Evolutionary conservation across 768 basidiomycete species (phyloP), one percentile per base, ranked within the genome.

Genomic region (Pholiota microspora): DNA sequence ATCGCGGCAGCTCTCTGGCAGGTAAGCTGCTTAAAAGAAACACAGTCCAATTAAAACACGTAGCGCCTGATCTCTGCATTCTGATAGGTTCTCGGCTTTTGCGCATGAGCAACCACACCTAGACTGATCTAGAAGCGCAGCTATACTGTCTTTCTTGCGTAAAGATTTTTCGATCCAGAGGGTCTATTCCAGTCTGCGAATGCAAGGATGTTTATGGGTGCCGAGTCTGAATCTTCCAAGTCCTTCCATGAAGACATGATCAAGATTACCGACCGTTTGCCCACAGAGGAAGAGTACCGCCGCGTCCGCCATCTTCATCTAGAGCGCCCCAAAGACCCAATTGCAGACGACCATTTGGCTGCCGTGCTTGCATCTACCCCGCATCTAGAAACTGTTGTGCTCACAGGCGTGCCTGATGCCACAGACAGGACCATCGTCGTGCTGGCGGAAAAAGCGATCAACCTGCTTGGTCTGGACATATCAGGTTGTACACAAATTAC

Each of bases 401-500:
- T 94, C n/a, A 80, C 80, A 12, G 86, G 85, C n/a, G 78, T 88
- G 12, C 74, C 76, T 50, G 80, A 84, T 56, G 77, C 83, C 13
- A 83, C 85, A 24, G 89, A 95, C 74, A 76, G 77, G 58, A 84
- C 89, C 6, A 67, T 95, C 40, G 74, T 81, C 34, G 69, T 78
- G 15, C 76, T 95, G 36, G 86, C 88, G 7, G 69, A 73, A 54
- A 77, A 73, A 44, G 88, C 92, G 34, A 71, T 74, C 15, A 81
- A 84, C 53, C 74, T 98, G 6, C 83, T 87, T 55, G 87, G 88
- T 16, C 67, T 97, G 51, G 88, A 92, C 68, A 63, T 97, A 55
- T 81, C 82, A 53, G 85, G 84, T 15, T 97, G 94, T 72, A 76
- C 75, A 29, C 73, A 78, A 56, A 76, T 98, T 45, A 88, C 90